Evolutionary conservation across 306 rosid genomes (phyloP).

Genomic region (Pterocarpus santalinus): DNA sequence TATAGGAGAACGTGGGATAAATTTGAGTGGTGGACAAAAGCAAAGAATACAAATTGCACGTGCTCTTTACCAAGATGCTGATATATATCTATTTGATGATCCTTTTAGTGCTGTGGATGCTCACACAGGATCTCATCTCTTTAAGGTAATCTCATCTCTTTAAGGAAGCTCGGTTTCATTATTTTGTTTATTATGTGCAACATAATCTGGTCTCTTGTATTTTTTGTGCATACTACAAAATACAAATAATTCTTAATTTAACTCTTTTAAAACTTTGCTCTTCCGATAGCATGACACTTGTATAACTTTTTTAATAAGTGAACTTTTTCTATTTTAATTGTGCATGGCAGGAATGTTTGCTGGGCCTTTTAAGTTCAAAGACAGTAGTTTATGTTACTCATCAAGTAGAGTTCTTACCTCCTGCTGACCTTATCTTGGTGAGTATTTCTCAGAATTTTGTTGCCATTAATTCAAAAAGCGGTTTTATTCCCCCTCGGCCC

Average conservation of each 20-base stretch:
- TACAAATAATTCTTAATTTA: neutral
- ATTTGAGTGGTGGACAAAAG: conserved; percentile 78
- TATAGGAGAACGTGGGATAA: conserved; percentile 79
- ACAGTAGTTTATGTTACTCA: conserved; percentile 85
- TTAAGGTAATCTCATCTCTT: conserved; percentile 86
- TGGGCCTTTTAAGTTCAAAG: conserved; percentile 71
- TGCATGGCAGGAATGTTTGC: conserved; percentile 72
- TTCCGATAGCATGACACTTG: neutral
- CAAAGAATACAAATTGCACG: conserved; percentile 82
- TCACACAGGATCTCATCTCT: conserved; percentile 82
- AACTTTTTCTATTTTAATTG: conserved; percentile 14
- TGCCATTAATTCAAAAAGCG: neutral
- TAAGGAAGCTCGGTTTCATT: conserved; percentile 56
- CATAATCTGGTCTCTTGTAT: neutral
- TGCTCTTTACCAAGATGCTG: conserved; percentile 75
- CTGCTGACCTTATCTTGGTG: conserved; percentile 82
- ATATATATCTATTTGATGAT: conserved; percentile 80
- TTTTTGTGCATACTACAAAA: neutral
- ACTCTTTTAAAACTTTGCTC: neutral
- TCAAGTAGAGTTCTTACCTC: conserved; percentile 89
- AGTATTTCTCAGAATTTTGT: conserved; percentile 24
- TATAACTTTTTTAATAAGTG: neutral
- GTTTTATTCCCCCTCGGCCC: neutral
- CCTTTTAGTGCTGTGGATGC: conserved; percentile 86
- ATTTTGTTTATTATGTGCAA: conserved; percentile 23